Evolutionary conservation across 768 basidiomycete genomes (phyloP), one percentile per base, ranked within the genome.

Genomic region (Russula lepida): DNA sequence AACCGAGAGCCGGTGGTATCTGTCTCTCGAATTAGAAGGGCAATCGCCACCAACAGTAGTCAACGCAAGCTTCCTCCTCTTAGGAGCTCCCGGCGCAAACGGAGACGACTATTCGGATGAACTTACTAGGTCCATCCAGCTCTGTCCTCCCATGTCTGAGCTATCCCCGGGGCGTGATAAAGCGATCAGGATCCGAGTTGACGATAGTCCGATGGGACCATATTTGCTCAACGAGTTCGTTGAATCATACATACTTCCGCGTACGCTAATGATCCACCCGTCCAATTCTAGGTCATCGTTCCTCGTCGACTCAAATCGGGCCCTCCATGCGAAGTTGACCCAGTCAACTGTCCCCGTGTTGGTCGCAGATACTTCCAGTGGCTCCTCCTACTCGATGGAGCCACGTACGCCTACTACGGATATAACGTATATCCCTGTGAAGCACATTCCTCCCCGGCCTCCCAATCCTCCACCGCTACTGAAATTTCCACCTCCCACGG

Each of bases 201-300:
- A 63, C 43, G 46, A 63, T 30, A 37, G 52, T 6, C 56, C 62
- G 30, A 48, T 64, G 3, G 62, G 62, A 2, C 69, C 73, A 0
- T 79, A 79, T 56, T 66, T 85, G 6, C 77, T 81, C 54, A 82
- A 81, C 56, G 75, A 77, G 84, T 85, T 58, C 70, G 84, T 15
- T 25, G 28, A 37, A 12, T 30, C 43, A 47, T 11, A 33, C 6
- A 59, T 51, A 23, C 52, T 48, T 15, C 12, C 17, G 15, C 32
- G 35, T 6, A 44, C 48, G 9, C 52, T 13, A 56, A 25, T n/a
- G 21, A 44, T 21, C 43, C 8, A 43, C 28, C 56, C 21, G 37
- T 33, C 9, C 8, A 17, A 19, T 56, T 37, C 59, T n/a, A 71
- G 70, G 33, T 72, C 69, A 12, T 70, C 68, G 32, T 54, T 66